A percentile compares a stretch with the other conserved stretches of the same genome.
Conservation (phyloP, 2,329 filamentous ascomycete genomes). For the Hortaea werneckii region DNA sequence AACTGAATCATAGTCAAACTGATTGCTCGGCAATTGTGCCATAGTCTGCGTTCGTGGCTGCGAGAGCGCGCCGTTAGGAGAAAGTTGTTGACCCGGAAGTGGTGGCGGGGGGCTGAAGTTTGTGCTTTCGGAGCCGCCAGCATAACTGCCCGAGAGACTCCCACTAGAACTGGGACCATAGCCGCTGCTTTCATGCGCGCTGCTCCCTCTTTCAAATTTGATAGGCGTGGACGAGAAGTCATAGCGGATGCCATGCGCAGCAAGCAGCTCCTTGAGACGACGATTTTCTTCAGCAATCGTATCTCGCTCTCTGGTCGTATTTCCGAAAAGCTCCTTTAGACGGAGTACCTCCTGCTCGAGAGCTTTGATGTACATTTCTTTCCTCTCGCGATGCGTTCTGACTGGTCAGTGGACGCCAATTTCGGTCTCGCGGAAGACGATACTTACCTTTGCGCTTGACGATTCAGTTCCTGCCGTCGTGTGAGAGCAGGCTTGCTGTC, state of each 20-base stretch:
- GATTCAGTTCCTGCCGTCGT: slow-evolving; percentile 82
- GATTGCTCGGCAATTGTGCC: slow-evolving; percentile 26
- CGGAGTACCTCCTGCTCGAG: slow-evolving; percentile 85
- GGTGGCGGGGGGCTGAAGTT: slow-evolving; percentile 37
- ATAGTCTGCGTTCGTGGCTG: slow-evolving; percentile 12
- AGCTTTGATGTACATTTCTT: slow-evolving; percentile 90
- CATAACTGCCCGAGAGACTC: slow-evolving; percentile 56
- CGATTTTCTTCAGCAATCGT: slow-evolving; percentile 69
- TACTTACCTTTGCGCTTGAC: slow-evolving; percentile 81
- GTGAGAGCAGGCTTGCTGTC: slow-evolving; percentile 93
- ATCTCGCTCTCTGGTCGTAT: slow-evolving; percentile 64
- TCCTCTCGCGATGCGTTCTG: slow-evolving; percentile 92
- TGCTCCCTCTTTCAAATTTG: slow-evolving; percentile 22
- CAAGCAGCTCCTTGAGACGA: slow-evolving; percentile 55
- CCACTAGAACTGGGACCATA: slow-evolving; percentile 39
- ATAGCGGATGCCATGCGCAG: slow-evolving; percentile 48
- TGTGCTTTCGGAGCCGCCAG: slow-evolving; percentile 33
- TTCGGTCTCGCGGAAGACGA: too few species aligned
- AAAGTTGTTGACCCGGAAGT: slow-evolving; percentile 7
- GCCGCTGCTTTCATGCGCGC: slow-evolving; percentile 20
- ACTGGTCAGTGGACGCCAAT: too few species aligned
- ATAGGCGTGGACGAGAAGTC: slow-evolving; percentile 34
- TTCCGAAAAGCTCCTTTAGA: slow-evolving; percentile 74
- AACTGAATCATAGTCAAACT: slow-evolving; percentile 66
- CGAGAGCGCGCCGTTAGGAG: slow-evolving; percentile 4